A percentile compares a stretch with the other conserved stretches of the same genome.
These are phyloP conservation scores for Sporothrix brasiliensis DNA, from an alignment of 2,329 filamentous ascomycete species.

Conservation along the genomic window DNA sequence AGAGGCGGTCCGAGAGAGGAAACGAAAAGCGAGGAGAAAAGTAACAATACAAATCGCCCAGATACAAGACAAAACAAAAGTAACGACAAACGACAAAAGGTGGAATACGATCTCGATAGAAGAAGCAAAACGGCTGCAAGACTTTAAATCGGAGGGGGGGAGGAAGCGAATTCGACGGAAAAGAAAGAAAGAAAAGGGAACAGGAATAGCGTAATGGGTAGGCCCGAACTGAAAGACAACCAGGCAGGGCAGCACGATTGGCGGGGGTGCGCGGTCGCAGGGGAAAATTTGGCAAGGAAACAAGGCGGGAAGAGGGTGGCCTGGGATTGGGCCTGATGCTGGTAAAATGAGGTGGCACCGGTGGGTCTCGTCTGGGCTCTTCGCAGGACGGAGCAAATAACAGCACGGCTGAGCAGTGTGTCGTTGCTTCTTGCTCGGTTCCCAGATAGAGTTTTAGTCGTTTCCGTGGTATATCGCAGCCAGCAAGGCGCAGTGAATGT, in stretches of 20 bases:
- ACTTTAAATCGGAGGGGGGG: not conserved
- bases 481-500: constrained; percentile 12
- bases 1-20: constrained; percentile 22
- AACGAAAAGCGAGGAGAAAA: constrained; percentile 19
- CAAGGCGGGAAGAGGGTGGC: constrained; percentile 14
- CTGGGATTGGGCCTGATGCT: constrained; percentile 24
- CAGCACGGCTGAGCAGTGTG: not conserved
- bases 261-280: not conserved
- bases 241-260: constrained; percentile 1
- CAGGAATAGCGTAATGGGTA: not conserved
- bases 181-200: constrained; percentile 13
- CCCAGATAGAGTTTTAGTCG: not conserved
- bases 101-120: constrained; percentile 11
- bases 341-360: constrained; percentile 26
- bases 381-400: constrained; percentile 10
- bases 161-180: not conserved
- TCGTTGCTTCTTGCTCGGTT: constrained; percentile 1
- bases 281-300: constrained; percentile 15
- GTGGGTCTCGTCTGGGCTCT: constrained; percentile 23
- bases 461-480: constrained; percentile 3
- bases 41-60: constrained; percentile 1
- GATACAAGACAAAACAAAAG: not conserved
- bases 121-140: constrained; percentile 15
- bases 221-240: constrained; percentile 35
- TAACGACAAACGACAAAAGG: not conserved